Conservation (phyloP, 2,329 filamentous ascomycete species). For the Clonostachys chloroleuca region DNA sequence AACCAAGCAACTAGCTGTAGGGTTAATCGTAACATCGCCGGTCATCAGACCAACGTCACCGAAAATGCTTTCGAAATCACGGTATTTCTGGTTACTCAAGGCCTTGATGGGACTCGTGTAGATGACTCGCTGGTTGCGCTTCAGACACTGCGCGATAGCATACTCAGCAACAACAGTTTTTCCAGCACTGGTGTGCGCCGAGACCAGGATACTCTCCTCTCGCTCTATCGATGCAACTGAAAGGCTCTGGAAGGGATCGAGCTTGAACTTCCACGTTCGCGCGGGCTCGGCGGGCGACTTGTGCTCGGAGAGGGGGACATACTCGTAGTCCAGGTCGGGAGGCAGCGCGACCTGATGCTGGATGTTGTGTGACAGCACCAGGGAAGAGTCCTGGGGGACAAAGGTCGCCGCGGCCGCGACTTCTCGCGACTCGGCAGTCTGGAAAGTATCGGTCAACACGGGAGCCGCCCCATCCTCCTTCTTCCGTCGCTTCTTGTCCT, state of each 20-base stretch:
- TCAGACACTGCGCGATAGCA: slow-evolving; percentile 93
- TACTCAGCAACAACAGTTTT: slow-evolving; percentile 99
- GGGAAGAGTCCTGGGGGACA: slow-evolving; percentile 59
- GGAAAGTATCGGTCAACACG: slow-evolving; percentile 87
- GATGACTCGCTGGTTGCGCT: slow-evolving; percentile 96
- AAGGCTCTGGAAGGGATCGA: slow-evolving; percentile 96
- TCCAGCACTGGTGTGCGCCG: slow-evolving; percentile 93
- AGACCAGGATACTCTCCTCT: slow-evolving; percentile 93
- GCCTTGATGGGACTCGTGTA: slow-evolving; percentile 99
- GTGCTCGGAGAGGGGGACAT: slow-evolving; percentile 92
- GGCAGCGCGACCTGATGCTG: slow-evolving; percentile 96
- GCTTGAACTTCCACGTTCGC: slow-evolving; percentile 78
- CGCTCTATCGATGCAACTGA: slow-evolving; percentile 93
- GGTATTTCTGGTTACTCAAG: slow-evolving; percentile 96
- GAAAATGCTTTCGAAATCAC: slow-evolving; percentile 93
- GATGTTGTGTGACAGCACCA: slow-evolving; percentile 93
- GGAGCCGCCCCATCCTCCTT: slow-evolving; percentile 64
- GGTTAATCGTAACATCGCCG: slow-evolving; percentile 98
- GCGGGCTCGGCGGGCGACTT: slow-evolving; percentile 85
- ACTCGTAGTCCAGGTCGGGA: slow-evolving; percentile 89
- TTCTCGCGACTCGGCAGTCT: slow-evolving; percentile 91
- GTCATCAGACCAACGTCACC: slow-evolving; percentile 98
- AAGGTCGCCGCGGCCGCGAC: slow-evolving; percentile 75
- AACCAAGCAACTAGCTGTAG: slow-evolving; percentile 93
- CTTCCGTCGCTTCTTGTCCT: slow-evolving; percentile 59